phyloP scores from a whole-genome alignment of 371 early-diverging fungal species.

The Saksenaea oblongispora region DNA sequence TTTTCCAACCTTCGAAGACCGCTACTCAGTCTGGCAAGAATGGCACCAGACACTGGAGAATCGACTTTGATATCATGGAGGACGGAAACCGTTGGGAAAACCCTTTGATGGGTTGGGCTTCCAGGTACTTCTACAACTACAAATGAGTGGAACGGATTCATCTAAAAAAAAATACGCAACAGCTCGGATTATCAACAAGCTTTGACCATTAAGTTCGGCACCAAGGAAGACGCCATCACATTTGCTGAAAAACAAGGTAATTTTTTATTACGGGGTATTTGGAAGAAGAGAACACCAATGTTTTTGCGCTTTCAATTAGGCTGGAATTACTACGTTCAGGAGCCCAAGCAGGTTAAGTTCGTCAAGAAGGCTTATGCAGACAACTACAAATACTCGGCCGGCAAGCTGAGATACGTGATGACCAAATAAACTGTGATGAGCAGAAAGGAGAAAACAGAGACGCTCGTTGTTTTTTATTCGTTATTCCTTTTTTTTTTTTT shows the following conservation, averaged over 20 bases:
- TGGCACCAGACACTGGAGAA: conserved; percentile 80
- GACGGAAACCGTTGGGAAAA: conserved; percentile 89
- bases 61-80: conserved; percentile 79
- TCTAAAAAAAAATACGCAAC: not conserved
- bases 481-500: not conserved
- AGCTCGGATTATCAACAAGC: conserved; percentile 87
- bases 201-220: conserved; percentile 79
- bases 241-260: conserved; percentile 94
- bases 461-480: not conserved
- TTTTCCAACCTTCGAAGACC: conserved; percentile 82
- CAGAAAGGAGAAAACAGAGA: not conserved
- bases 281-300: too few relatives aligned
- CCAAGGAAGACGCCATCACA: conserved; percentile 87
- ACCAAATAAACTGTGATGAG: conserved; percentile 68
- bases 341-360: conserved; percentile 76
- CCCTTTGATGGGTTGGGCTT: conserved; percentile 93
- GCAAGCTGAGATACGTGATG: conserved; percentile 75
- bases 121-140: conserved; percentile 57
- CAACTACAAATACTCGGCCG: conserved; percentile 85
- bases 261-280: too few relatives aligned
- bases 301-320: conserved; percentile 28
- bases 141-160: not conserved
- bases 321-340: conserved; percentile 88
- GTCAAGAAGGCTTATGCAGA: conserved; percentile 84
- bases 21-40: conserved; percentile 86